phyloP scores from a whole-genome alignment of 768 basidiomycete species.

The Lentinula sp. region DNA sequence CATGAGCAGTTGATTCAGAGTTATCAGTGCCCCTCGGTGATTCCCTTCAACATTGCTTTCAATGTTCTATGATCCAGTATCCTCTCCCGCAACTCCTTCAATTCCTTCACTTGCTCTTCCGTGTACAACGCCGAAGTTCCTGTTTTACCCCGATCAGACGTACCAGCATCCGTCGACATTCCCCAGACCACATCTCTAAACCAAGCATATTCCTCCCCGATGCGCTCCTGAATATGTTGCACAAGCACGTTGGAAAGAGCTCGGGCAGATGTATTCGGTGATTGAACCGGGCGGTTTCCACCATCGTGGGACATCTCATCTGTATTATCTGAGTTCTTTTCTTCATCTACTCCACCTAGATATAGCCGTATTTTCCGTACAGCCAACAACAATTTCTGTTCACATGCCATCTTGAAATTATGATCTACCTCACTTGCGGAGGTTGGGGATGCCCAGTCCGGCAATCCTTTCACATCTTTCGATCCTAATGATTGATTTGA shows the following conservation, averaged over 20 bases:
- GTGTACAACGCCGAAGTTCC: not conserved
- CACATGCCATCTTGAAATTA: conserved; percentile 48
- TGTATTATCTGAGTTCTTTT: not conserved
- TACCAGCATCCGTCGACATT: conserved; percentile 28
- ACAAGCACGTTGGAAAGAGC: conserved; percentile 46
- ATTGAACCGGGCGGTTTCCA: not conserved
- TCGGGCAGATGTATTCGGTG: not conserved
- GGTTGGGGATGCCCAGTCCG: conserved; percentile 44
- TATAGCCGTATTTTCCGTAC: conserved; percentile 65
- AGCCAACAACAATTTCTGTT: conserved; percentile 47
- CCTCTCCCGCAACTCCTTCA: conserved; percentile 26
- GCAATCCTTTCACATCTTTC: conserved; percentile 9
- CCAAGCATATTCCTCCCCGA: conserved; percentile 67
- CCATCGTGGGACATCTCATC: not conserved
- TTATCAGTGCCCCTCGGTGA: conserved; percentile 5
- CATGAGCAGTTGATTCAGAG: not conserved
- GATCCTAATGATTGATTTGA: conserved; percentile 7
- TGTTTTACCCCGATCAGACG: not conserved
- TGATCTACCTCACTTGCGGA: conserved; percentile 43
- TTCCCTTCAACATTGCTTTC: conserved; percentile 10
- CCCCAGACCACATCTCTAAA: conserved; percentile 62
- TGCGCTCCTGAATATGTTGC: conserved; percentile 66
- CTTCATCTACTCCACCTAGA: conserved; percentile 72
- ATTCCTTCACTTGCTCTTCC: conserved; percentile 23
- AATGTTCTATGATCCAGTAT: conserved; percentile 8